A percentile compares a stretch with the other conserved stretches of the same genome.
Evolutionary conservation across 164 flowering plant genomes (phyloP).

Genomic region (Vitis labrusca): DNA sequence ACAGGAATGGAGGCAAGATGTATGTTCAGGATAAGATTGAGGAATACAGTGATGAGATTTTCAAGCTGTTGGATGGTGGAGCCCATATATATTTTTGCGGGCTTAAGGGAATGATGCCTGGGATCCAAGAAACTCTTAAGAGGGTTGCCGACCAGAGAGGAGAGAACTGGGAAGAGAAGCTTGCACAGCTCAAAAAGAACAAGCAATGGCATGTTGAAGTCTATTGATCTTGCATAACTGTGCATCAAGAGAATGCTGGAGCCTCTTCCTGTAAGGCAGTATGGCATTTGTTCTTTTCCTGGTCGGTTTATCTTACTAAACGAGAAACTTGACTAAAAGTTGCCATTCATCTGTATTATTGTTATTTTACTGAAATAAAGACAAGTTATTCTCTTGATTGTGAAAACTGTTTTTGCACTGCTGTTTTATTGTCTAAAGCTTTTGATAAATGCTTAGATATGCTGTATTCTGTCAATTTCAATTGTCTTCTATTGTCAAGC

Average conservation of each 20-base stretch:
- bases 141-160: constrained; percentile 89
- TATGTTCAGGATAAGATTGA: constrained; percentile 98
- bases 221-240: constrained; percentile 30
- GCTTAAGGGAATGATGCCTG: constrained; percentile 99
- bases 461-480: too few species aligned
- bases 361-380: not conserved
- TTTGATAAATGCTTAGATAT: too few species aligned
- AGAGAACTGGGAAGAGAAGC: constrained; percentile 90
- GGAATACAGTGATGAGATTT: constrained; percentile 92
- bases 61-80: constrained; percentile 81
- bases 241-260: not conserved
- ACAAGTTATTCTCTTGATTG: constrained; percentile 1
- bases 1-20: constrained; percentile 94
- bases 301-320: too few species aligned
- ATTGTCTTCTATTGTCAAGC: too few species aligned
- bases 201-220: constrained; percentile 99
- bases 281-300: too few species aligned
- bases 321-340: not conserved
- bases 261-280: not conserved
- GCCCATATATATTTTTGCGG: constrained; percentile 99
- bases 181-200: constrained; percentile 84
- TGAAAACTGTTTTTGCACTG: too few species aligned
- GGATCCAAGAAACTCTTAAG: constrained; percentile 91
- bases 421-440: too few species aligned
- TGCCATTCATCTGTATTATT: constrained; percentile 5